phyloP scores from a whole-genome alignment of 1,139 yeast species.

The Casaregolazyma lundiana region DNA sequence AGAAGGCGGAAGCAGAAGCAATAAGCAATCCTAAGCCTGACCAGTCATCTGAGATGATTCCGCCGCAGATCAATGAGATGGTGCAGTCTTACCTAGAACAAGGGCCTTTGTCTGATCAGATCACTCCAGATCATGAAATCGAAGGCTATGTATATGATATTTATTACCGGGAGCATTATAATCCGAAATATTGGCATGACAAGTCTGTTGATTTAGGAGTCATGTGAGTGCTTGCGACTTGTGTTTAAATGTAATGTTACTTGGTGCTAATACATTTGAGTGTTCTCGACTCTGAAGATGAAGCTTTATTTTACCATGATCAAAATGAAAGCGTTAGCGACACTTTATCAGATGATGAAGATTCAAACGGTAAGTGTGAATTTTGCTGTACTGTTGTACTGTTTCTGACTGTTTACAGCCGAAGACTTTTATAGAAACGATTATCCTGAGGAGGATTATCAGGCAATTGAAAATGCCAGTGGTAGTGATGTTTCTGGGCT shows the following conservation, averaged over 20 bases:
- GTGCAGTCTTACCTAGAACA: conserved; percentile 15
- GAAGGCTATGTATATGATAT: conserved; percentile 88
- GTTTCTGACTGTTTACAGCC: conserved; percentile 31
- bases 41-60: not conserved
- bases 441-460: conserved; percentile 71
- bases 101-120: conserved; percentile 3
- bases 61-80: conserved; percentile 22
- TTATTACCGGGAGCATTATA: conserved; percentile 53
- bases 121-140: conserved; percentile 33
- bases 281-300: conserved; percentile 51
- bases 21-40: not conserved
- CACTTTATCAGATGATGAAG: conserved; percentile 57
- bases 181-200: conserved; percentile 13
- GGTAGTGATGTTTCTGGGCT: conserved; percentile 24
- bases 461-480: conserved; percentile 42
- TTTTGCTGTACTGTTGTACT: too few relatives aligned
- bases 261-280: conserved; percentile 20
- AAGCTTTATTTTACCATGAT: conserved; percentile 46
- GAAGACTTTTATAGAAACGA: conserved; percentile 91
- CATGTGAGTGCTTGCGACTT: conserved; percentile 33
- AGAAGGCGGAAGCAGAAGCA: not conserved
- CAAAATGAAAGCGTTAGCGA: conserved; percentile 36
- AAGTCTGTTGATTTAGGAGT: conserved; percentile 24
- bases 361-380: conserved; percentile 54
- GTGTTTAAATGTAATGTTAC: conserved; percentile 1